Evolutionary conservation across 805 yeast genomes (phyloP).

Genomic region (Candida qinlingensis): DNA sequence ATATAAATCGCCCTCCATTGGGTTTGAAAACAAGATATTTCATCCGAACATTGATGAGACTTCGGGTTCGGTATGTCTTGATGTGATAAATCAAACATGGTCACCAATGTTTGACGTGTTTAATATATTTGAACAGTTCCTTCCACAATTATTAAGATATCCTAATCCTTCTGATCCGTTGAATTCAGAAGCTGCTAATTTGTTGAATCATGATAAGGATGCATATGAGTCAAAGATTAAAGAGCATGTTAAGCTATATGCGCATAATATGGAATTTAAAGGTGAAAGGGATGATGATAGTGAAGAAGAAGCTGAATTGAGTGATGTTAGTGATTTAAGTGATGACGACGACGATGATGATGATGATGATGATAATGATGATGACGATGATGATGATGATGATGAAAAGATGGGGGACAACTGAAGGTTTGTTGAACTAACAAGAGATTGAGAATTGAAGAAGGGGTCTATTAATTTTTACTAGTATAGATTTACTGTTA

Average conservation of each 20-base stretch:
- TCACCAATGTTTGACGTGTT: conserved; percentile 92
- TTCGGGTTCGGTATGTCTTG: conserved; percentile 89
- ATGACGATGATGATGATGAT: conserved; percentile 13
- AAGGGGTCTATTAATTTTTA: too few relatives aligned
- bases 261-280: conserved; percentile 37
- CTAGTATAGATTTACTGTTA: too few relatives aligned
- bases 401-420: conserved; percentile 18
- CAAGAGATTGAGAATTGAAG: too few relatives aligned
- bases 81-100: conserved; percentile 97
- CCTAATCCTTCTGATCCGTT: conserved; percentile 95
- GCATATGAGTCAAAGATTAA: conserved; percentile 66
- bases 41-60: conserved; percentile 95
- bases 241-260: conserved; percentile 69
- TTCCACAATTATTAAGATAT: conserved; percentile 86
- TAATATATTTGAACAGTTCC: conserved; percentile 86
- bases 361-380: conserved; percentile 18
- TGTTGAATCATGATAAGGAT: conserved; percentile 63
- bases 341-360: conserved; percentile 20
- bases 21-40: conserved; percentile 83
- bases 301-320: conserved; percentile 33
- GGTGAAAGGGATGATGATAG: conserved; percentile 46
- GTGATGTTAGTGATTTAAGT: conserved; percentile 22
- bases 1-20: conserved; percentile 92
- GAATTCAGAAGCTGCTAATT: conserved; percentile 81
- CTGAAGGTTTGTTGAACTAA: neutral